Conservation (phyloP, 352 stramenopile species). For the Phytophthora vignae region DNA sequence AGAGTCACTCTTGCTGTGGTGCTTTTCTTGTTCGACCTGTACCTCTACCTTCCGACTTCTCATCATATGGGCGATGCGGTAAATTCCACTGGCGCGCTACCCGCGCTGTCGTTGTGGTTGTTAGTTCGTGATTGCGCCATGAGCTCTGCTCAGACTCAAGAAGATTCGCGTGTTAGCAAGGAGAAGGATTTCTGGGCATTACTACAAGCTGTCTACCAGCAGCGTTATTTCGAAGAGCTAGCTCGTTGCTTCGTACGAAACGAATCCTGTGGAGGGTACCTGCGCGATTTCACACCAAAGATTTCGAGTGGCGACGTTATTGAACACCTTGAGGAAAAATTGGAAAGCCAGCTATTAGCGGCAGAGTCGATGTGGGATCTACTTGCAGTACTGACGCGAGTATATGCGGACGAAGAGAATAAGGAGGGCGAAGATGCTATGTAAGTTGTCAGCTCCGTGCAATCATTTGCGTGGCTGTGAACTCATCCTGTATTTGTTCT, state of each 20-base stretch:
- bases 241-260: slow-evolving; percentile 48
- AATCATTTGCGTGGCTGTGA: neutral
- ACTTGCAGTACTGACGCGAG: slow-evolving; percentile 26
- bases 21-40: slow-evolving; percentile 82
- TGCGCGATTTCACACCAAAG: slow-evolving; percentile 33
- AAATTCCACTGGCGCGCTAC: slow-evolving; percentile 4
- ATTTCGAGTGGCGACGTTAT: slow-evolving; percentile 1
- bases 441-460: slow-evolving; percentile 13
- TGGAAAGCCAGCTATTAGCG: slow-evolving; percentile 39
- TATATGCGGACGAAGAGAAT: slow-evolving; percentile 18
- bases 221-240: slow-evolving; percentile 49
- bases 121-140: slow-evolving; percentile 54
- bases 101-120: slow-evolving; percentile 73
- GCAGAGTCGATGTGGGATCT: slow-evolving; percentile 44
- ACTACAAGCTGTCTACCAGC: slow-evolving; percentile 50
- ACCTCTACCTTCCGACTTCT: slow-evolving; percentile 72
- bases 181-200: slow-evolving; percentile 64
- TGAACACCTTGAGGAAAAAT: slow-evolving; percentile 28
- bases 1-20: slow-evolving; percentile 55
- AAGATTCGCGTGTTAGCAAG: slow-evolving; percentile 29
- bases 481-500: neutral
- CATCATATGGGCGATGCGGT: slow-evolving; percentile 41
- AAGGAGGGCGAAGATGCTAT: slow-evolving; percentile 23
- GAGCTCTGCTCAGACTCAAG: slow-evolving; percentile 17
- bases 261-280: slow-evolving; percentile 53